Evolutionary conservation across 805 yeast genomes (phyloP).

Genomic region (Spencermartinsiella europaea): DNA sequence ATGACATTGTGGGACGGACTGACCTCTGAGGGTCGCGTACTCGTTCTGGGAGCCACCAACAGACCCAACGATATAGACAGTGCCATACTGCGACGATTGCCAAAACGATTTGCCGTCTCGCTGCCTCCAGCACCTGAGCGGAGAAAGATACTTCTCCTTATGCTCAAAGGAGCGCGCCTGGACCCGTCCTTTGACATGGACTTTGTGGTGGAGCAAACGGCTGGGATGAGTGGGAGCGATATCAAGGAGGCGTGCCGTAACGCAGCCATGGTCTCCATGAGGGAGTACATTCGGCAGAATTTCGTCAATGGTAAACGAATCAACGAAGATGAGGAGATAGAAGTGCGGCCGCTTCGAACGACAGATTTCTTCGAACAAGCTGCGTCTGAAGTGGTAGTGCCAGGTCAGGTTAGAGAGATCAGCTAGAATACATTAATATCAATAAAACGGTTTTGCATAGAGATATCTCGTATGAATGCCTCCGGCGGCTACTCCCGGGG

Average conservation of each 20-base stretch:
- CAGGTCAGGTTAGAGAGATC: background rate
- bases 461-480: no score
- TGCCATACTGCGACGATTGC: conserved; percentile 90
- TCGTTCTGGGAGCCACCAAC: conserved; percentile 93
- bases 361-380: conserved; percentile 52
- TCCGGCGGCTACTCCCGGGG: no score
- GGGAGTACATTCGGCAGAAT: conserved; percentile 72
- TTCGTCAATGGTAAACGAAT: conserved; percentile 36
- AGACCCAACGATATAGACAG: conserved; percentile 86
- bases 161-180: conserved; percentile 59
- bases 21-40: conserved; percentile 65
- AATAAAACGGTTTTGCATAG: no score
- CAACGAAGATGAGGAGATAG: conserved; percentile 35
- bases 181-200: conserved; percentile 59
- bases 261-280: conserved; percentile 84
- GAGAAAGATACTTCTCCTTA: conserved; percentile 58
- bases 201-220: conserved; percentile 55
- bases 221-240: conserved; percentile 86
- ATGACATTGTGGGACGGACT: conserved; percentile 98
- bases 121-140: conserved; percentile 70
- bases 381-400: conserved; percentile 35
- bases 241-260: conserved; percentile 86
- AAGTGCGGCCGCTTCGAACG: conserved; percentile 59
- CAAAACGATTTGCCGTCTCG: conserved; percentile 76
- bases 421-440: no score